A percentile compares a stretch with the other conserved stretches of the same genome.
These are phyloP conservation scores for Pseudogymnoascus sp. DNA, from an alignment of 2,329 filamentous ascomycete species.

Conservation along the genomic window DNA sequence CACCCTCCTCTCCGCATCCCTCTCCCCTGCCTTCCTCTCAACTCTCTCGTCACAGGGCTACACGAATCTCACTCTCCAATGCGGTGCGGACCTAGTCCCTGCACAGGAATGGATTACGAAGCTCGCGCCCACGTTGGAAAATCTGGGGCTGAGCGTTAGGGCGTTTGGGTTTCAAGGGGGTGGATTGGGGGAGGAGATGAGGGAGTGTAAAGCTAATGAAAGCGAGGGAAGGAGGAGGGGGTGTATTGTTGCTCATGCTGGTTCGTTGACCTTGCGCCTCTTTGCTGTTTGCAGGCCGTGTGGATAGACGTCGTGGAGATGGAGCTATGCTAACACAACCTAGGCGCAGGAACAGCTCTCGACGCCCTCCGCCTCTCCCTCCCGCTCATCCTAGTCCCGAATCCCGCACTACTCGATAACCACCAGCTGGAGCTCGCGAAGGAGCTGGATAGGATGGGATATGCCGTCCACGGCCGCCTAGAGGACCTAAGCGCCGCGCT, in stretches of 20 bases:
- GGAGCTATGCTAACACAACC: neutral
- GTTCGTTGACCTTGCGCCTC: conserved; percentile 38
- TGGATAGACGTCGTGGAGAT: neutral
- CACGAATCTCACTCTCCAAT: conserved; percentile 69
- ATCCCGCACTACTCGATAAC: conserved; percentile 72
- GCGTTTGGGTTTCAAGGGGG: conserved; percentile 58
- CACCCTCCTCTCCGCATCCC: conserved; percentile 56
- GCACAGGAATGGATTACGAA: conserved; percentile 32
- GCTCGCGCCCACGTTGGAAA: conserved; percentile 21
- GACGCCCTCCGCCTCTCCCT: conserved; percentile 67
- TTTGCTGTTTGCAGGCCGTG: neutral
- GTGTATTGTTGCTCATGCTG: conserved; percentile 80
- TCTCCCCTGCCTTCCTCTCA: conserved; percentile 53
- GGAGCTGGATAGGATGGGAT: conserved; percentile 64
- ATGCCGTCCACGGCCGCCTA: conserved; percentile 45
- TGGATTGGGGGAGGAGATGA: conserved; percentile 41
- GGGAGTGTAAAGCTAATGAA: conserved; percentile 40
- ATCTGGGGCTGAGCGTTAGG: conserved; percentile 40
- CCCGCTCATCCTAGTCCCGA: conserved; percentile 83
- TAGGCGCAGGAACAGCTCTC: conserved; percentile 83
- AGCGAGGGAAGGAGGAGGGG: conserved; percentile 48
- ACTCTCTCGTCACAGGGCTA: conserved; percentile 52
- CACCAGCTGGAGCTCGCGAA: conserved; percentile 83
- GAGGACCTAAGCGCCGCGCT: conserved; percentile 14
- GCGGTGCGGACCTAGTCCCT: conserved; percentile 58